Evolutionary conservation across 2,329 filamentous ascomycete species (phyloP).

Genomic region (Sporothrix variecibatus): DNA sequence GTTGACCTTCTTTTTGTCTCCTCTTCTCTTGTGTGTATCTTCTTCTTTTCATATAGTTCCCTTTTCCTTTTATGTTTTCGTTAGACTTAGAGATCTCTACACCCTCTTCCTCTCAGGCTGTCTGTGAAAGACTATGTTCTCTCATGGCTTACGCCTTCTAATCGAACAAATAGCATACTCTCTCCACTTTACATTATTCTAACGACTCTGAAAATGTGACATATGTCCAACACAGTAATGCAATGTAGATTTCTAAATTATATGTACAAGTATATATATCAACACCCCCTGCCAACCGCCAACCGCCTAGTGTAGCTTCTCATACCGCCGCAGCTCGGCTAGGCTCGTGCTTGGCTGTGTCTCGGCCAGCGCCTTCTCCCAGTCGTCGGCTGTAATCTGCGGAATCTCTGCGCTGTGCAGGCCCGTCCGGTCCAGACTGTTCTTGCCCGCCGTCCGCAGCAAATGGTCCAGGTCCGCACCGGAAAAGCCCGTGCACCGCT

Average conservation of each 20-base stretch:
- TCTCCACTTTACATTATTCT: background rate
- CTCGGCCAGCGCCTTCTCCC: constrained; percentile 53
- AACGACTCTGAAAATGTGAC: background rate
- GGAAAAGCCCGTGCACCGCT: constrained; percentile 74
- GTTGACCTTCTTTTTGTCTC: background rate
- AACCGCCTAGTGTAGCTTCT: constrained; percentile 23
- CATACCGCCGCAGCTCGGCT: constrained; percentile 30
- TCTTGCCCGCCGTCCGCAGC: constrained; percentile 42
- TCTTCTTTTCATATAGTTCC: background rate
- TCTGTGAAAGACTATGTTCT: background rate
- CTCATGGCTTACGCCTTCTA: background rate
- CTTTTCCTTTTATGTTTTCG: background rate
- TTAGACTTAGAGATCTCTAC: constrained; percentile 1
- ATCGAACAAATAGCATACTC: constrained; percentile 20
- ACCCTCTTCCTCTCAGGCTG: background rate
- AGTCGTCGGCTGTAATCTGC: constrained; percentile 48
- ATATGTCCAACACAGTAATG: background rate
- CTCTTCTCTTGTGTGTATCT: background rate
- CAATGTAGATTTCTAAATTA: constrained; percentile 1
- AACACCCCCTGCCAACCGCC: too few species aligned
- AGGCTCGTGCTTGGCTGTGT: constrained; percentile 52
- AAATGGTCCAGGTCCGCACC: constrained; percentile 65
- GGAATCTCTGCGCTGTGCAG: constrained; percentile 35
- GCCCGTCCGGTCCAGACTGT: constrained; percentile 41
- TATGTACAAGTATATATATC: background rate